A percentile compares a stretch with the other conserved stretches of the same genome.
phyloP scores from a whole-genome alignment of 2,329 filamentous ascomycete genomes.

The Annulohypoxylon truncatum region DNA sequence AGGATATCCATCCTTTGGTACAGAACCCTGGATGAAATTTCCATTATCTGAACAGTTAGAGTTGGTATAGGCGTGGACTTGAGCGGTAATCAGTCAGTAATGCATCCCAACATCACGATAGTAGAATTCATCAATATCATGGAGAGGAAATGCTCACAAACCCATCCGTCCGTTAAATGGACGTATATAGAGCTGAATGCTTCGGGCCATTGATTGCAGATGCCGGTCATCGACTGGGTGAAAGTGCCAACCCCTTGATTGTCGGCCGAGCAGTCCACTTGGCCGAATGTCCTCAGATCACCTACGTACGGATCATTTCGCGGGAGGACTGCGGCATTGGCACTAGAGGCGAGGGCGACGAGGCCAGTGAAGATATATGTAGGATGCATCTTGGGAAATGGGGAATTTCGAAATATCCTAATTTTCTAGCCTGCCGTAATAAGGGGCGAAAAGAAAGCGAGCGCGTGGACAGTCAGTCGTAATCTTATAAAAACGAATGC shows the following conservation, averaged over 20 bases:
- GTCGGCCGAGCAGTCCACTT: slow-evolving; percentile 17
- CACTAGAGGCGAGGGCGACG: slow-evolving; percentile 6
- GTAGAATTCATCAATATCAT: neutral
- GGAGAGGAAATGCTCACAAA: slow-evolving; percentile 23
- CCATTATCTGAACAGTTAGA: slow-evolving; percentile 26
- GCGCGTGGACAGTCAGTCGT: neutral
- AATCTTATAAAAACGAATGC: slow-evolving; percentile 16
- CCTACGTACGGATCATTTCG: slow-evolving; percentile 33
- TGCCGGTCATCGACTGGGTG: slow-evolving; percentile 29
- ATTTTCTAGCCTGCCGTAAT: neutral
- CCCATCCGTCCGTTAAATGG: slow-evolving; percentile 29
- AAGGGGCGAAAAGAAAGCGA: neutral
- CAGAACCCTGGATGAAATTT: slow-evolving; percentile 13
- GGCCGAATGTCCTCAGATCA: slow-evolving; percentile 35
- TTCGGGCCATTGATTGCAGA: slow-evolving; percentile 23
- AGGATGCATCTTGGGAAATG: slow-evolving; percentile 22
- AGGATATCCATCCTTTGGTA: neutral
- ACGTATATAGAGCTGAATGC: slow-evolving; percentile 34
- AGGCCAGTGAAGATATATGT: slow-evolving; percentile 15
- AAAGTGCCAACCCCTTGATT: slow-evolving; percentile 40
- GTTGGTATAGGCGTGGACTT: slow-evolving; percentile 32
- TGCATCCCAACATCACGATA: neutral
- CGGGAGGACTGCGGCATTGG: slow-evolving; percentile 13
- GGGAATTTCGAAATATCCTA: slow-evolving; percentile 2
- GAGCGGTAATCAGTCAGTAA: neutral